A percentile compares a stretch with the other conserved stretches of the same genome.
These are phyloP conservation scores for Apiospora koreana DNA, from an alignment of 2,329 filamentous ascomycete species.

Conservation along the genomic window DNA sequence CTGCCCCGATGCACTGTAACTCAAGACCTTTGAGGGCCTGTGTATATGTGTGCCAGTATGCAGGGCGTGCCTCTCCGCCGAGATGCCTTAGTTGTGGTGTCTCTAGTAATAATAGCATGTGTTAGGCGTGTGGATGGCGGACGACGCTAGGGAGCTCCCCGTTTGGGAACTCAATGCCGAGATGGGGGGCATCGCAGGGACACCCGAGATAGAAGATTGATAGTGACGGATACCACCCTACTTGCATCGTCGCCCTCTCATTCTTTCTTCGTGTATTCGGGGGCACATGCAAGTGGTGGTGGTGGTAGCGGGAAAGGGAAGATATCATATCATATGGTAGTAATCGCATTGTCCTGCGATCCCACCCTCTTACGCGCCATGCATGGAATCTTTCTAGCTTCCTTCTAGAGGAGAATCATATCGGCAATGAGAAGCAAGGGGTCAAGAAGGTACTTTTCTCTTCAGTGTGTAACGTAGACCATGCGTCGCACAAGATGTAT, in stretches of 20 bases:
- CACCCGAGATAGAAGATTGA: background rate
- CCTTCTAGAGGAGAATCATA: background rate
- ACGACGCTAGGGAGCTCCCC: background rate
- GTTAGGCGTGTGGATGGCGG: background rate
- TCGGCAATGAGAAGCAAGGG: background rate
- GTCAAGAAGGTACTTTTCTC: background rate
- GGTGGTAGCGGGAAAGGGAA: background rate
- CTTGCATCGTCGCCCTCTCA: background rate
- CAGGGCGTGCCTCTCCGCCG: background rate
- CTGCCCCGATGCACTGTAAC: background rate
- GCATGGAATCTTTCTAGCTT: slow-evolving; percentile 7
- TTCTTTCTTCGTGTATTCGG: background rate
- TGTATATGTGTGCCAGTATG: background rate
- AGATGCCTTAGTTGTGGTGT: background rate
- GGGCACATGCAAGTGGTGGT: background rate
- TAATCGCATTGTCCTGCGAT: background rate
- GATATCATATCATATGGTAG: background rate
- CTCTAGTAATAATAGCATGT: background rate
- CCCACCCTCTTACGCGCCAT: background rate
- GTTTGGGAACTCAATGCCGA: slow-evolving; percentile 7
- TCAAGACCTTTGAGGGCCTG: background rate
- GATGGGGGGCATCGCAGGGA: background rate
- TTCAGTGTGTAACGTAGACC: background rate
- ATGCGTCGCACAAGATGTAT: background rate
- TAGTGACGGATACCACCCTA: background rate